Percentiles rank a stretch among this genome's conserved stretches.
These are phyloP conservation scores for Puccinia triticina DNA, from an alignment of 1,284 basidiomycete species.

Conservation along the genomic window DNA sequence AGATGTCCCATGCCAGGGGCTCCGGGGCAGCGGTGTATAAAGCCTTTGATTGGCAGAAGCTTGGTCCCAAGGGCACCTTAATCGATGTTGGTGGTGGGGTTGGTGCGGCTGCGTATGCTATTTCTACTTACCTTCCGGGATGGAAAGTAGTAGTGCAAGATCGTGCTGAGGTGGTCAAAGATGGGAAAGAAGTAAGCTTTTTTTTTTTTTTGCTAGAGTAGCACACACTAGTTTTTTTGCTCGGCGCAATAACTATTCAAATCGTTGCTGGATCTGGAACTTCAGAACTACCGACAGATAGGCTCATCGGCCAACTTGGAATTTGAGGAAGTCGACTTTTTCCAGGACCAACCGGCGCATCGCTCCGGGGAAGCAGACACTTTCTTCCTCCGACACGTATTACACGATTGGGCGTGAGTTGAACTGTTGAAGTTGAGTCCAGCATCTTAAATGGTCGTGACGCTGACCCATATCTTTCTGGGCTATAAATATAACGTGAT, in stretches of 20 bases:
- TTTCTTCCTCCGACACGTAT: slow-evolving; percentile 29
- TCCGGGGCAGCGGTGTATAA: not conserved
- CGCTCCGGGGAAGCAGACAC: not conserved
- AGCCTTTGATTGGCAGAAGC: slow-evolving; percentile 15
- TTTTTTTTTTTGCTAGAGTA: not conserved
- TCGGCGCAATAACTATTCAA: not conserved
- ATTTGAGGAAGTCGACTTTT: slow-evolving; percentile 18
- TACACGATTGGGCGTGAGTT: slow-evolving; percentile 34
- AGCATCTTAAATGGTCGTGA: not conserved
- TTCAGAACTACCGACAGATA: not conserved
- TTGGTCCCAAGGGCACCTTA: not conserved
- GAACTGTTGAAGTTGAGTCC: not conserved
- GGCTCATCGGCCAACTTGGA: slow-evolving; percentile 26
- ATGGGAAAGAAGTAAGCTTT: not conserved
- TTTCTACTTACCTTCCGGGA: slow-evolving; percentile 7
- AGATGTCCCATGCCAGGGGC: slow-evolving; percentile 2
- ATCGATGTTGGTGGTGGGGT: slow-evolving; percentile 31
- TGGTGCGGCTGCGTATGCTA: slow-evolving; percentile 12
- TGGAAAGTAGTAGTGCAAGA: slow-evolving; percentile 31
- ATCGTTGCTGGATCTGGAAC: not conserved
- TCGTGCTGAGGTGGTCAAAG: slow-evolving; percentile 17
- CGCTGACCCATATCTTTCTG: not conserved
- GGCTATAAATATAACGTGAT: too few relatives aligned
- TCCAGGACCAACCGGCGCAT: slow-evolving; percentile 17
- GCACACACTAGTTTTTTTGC: too few relatives aligned